Evolutionary conservation across 345 rosid genomes (phyloP), one percentile per base, ranked within the genome.

Genomic region (Zanthoxylum bungeanum): DNA sequence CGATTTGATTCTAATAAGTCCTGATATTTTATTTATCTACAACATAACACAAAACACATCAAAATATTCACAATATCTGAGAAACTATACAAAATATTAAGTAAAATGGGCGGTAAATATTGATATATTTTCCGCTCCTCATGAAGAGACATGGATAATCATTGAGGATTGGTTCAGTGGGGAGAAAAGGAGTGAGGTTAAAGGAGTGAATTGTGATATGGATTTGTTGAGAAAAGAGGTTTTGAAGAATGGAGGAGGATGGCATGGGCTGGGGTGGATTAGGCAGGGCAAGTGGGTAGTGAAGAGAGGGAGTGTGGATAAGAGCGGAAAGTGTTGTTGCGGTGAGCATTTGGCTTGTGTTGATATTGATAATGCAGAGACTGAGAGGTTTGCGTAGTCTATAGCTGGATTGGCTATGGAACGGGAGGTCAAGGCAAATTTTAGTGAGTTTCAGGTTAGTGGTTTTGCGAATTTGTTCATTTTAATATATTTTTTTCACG

Each of bases 231-330:
- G 79, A 76, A 86, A 75, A 12, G 78, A 81, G 14, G 64, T 80
- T 79, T 49, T 68, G 63, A 90, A 76, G 79, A 94, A 91, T 69
- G 97, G 97, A 11, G 97, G 93, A 1, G 97, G 98, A 66, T 94
- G 95, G 97, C 97, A 94, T 71, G 97, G 98, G 60, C 69, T 86
- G 50, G 98, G 98, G 19, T 94, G 97, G 97, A 76, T 87, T 75
- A 97, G 97, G 69, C 71, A 83, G 53, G 97, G 95, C 31, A 87
- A 76, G 64, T 93, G 93, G 94, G 73, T 63, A 34, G 86, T 87
- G 78, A 77, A 66, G 75, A 88, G 82, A 76, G 93, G 87, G 69
- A 76, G 11, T 60, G 89, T 85, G 53, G 78, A 81, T 52, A 60
- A 33, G 36, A 69, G 44, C 40, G 97, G 98, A 16, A 73, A 70